Evolutionary conservation across 139 green algal species (phyloP).

Genomic region (Gonium pectorale): DNA sequence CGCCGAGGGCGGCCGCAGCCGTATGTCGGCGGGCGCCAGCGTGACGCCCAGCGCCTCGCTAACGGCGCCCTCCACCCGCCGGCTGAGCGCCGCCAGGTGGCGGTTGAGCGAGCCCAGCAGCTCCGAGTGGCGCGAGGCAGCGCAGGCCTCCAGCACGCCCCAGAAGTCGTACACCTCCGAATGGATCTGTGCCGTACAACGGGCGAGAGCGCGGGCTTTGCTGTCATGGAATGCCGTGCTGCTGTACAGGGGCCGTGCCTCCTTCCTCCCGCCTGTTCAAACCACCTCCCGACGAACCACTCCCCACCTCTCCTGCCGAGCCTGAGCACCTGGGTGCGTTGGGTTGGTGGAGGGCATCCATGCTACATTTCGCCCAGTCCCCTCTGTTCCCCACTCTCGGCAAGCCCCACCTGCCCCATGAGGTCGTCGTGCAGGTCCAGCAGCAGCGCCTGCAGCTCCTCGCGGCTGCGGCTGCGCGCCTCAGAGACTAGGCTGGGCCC

Average conservation of each 20-base stretch:
- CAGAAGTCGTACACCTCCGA: slow-evolving; percentile 76
- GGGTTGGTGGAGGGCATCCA: too few relatives aligned
- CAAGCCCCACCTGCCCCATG: slow-evolving; percentile 65
- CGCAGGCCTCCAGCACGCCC: slow-evolving; percentile 75
- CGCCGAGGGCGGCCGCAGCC: slow-evolving; percentile 62
- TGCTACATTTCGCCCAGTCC: too few relatives aligned
- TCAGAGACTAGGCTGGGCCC: slow-evolving; percentile 4
- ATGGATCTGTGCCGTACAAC: too few relatives aligned
- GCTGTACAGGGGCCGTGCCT: too few relatives aligned
- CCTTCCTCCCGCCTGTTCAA: too few relatives aligned
- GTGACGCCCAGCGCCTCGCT: slow-evolving; percentile 52
- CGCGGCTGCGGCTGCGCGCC: slow-evolving; percentile 49
- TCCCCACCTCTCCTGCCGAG: too few relatives aligned
- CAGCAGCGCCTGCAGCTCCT: slow-evolving; percentile 67
- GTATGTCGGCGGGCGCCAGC: slow-evolving; percentile 66
- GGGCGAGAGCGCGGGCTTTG: too few relatives aligned
- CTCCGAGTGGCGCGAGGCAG: slow-evolving; percentile 64
- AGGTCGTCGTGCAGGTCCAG: slow-evolving; percentile 74
- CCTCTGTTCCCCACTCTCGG: too few relatives aligned
- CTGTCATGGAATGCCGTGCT: too few relatives aligned
- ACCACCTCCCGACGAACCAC: too few relatives aligned
- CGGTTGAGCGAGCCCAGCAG: slow-evolving; percentile 72
- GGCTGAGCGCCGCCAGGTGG: slow-evolving; percentile 62
- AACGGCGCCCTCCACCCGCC: slow-evolving; percentile 66
- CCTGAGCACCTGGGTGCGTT: too few relatives aligned